Evolutionary conservation across 1,284 basidiomycete species (phyloP).

Genomic region (Rhizoctonia solani): DNA sequence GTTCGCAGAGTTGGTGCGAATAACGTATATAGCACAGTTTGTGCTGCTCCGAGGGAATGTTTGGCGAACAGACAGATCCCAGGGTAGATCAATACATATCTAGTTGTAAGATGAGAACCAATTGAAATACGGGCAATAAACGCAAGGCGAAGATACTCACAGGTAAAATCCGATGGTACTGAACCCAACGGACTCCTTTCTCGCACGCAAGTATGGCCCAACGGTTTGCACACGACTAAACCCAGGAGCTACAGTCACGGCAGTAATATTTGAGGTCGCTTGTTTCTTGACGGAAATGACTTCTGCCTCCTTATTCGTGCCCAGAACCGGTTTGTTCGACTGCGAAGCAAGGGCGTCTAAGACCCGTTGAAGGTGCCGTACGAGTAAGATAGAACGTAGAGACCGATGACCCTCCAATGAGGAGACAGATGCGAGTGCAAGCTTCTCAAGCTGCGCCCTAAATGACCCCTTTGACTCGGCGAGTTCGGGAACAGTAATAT

Average conservation of each 20-base stretch:
- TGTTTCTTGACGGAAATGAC: slow-evolving; percentile 50
- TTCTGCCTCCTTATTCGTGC: background rate
- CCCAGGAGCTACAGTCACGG: slow-evolving; percentile 72
- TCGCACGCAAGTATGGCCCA: slow-evolving; percentile 58
- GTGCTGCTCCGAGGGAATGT: slow-evolving; percentile 58
- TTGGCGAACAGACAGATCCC: slow-evolving; percentile 66
- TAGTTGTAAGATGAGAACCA: slow-evolving; percentile 51
- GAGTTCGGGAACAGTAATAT: slow-evolving; percentile 2
- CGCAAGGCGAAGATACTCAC: slow-evolving; percentile 31
- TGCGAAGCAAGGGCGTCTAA: slow-evolving; percentile 67
- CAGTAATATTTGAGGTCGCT: slow-evolving; percentile 67
- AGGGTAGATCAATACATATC: slow-evolving; percentile 56
- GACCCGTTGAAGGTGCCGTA: slow-evolving; percentile 74
- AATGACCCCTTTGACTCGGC: slow-evolving; percentile 2
- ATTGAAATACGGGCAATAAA: slow-evolving; percentile 4
- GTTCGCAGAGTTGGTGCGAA: slow-evolving; percentile 77
- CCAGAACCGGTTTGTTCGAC: slow-evolving; percentile 53
- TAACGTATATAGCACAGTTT: slow-evolving; percentile 68
- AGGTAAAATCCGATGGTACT: slow-evolving; percentile 24
- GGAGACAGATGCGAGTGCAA: slow-evolving; percentile 49
- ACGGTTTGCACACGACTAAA: slow-evolving; percentile 69
- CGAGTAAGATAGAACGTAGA: slow-evolving; percentile 64
- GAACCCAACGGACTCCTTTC: slow-evolving; percentile 46
- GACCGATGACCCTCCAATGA: slow-evolving; percentile 66
- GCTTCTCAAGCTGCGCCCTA: background rate